Evolutionary conservation across 129 eudicot genomes (phyloP).

Genomic region (Tagetes erecta): DNA sequence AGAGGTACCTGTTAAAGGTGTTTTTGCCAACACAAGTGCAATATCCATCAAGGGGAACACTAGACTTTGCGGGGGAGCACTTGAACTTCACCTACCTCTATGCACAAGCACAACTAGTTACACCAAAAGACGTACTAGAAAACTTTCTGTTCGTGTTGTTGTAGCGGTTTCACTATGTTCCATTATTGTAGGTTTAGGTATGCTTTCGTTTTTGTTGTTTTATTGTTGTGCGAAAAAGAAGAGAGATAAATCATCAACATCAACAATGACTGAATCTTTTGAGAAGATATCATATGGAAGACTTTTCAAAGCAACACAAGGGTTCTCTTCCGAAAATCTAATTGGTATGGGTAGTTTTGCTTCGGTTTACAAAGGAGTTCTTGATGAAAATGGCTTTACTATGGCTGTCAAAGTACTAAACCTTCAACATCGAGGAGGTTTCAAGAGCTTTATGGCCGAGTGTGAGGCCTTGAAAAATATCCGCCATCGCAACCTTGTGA

Average conservation of each 20-base stretch:
- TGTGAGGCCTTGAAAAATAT: constrained; percentile 38
- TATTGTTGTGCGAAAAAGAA: constrained; percentile 2
- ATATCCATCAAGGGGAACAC: constrained; percentile 21
- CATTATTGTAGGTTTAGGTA: not conserved
- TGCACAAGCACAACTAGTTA: constrained; percentile 12
- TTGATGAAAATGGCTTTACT: constrained; percentile 13
- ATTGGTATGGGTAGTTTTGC: constrained; percentile 41
- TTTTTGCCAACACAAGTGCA: constrained; percentile 27
- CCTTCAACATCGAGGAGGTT: constrained; percentile 31
- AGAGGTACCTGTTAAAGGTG: constrained; percentile 11
- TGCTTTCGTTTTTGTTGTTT: not conserved
- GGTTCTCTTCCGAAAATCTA: constrained; percentile 34
- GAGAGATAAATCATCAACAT: not conserved
- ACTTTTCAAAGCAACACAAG: constrained; percentile 36
- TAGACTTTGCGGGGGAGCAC: constrained; percentile 28
- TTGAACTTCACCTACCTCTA: constrained; percentile 14
- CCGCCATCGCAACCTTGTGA: constrained; percentile 42
- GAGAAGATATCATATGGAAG: constrained; percentile 31
- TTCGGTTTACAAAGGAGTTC: constrained; percentile 36
- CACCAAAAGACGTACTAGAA: constrained; percentile 3
- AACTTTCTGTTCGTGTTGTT: not conserved
- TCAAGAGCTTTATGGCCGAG: constrained; percentile 37
- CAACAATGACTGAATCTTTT: constrained; percentile 9
- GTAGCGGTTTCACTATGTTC: constrained; percentile 17
- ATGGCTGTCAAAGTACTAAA: constrained; percentile 44